phyloP scores from a whole-genome alignment of 352 stramenopile species.

The Globisporangium alternatum region DNA sequence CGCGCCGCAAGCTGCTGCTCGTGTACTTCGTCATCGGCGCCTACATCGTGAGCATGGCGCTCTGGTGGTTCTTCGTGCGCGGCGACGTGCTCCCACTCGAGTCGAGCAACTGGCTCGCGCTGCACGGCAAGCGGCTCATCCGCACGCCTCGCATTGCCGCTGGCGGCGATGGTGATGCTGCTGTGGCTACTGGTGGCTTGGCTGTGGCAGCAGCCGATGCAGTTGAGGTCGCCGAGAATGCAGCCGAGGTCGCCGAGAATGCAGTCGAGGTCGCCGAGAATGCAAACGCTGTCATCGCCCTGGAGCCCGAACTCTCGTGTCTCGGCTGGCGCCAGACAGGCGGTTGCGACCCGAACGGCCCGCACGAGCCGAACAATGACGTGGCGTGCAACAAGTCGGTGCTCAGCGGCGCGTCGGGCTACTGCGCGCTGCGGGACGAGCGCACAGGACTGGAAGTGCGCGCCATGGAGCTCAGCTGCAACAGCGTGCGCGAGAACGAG shows the following conservation, averaged over 20 bases:
- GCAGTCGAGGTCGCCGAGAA: background rate
- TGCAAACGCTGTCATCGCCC: background rate
- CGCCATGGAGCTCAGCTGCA: conserved; percentile 32
- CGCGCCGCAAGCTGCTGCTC: conserved; percentile 3
- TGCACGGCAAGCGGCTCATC: conserved; percentile 9
- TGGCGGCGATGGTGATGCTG: background rate
- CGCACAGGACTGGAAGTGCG: conserved; percentile 25
- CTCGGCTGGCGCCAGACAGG: conserved; percentile 45
- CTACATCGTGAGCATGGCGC: conserved; percentile 10
- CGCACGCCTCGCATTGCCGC: background rate
- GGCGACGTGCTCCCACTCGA: background rate
- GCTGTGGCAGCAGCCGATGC: background rate
- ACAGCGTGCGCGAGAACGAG: conserved; percentile 25
- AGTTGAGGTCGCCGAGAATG: background rate
- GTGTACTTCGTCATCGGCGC: conserved; percentile 4
- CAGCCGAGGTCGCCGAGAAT: too few species aligned
- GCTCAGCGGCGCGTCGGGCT: conserved; percentile 31
- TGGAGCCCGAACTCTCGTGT: conserved; percentile 24
- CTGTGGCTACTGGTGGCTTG: too few species aligned
- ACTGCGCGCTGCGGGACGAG: conserved; percentile 37
- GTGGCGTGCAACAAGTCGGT: conserved; percentile 27
- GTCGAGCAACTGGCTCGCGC: conserved; percentile 11
- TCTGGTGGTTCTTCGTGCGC: conserved; percentile 11
- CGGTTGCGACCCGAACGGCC: conserved; percentile 33
- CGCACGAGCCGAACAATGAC: conserved; percentile 30